Evolutionary conservation across 371 early-diverging fungal species (phyloP).

Genomic region (Choanephora cucurbitarum): DNA sequence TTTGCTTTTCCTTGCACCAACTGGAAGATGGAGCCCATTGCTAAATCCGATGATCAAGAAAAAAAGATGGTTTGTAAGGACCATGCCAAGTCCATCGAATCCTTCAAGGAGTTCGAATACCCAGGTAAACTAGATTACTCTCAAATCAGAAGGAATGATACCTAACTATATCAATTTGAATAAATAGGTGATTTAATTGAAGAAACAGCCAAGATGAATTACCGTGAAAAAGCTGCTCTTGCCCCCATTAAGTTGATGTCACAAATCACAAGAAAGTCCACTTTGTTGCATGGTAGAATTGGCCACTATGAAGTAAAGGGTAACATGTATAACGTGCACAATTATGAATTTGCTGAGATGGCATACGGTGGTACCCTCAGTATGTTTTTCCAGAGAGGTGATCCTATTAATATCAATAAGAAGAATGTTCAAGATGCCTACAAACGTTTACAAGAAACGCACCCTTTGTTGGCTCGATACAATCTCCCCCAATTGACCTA

Average conservation of each 20-base stretch:
- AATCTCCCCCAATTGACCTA: neutral
- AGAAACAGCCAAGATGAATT: constrained; percentile 3
- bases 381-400: too few species aligned
- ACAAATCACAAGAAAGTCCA: constrained; percentile 4
- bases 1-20: neutral
- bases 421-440: too few species aligned
- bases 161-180: too few species aligned
- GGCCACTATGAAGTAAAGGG: constrained; percentile 4
- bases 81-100: neutral
- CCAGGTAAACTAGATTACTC: neutral
- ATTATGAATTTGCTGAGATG: too few species aligned
- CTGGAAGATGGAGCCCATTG: neutral
- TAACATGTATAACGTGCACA: neutral
- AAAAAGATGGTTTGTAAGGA: too few species aligned
- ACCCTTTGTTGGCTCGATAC: too few species aligned
- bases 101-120: neutral
- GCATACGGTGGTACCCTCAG: too few species aligned
- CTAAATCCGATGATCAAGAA: neutral
- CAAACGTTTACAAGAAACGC: too few species aligned
- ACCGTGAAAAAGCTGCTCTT: constrained; percentile 5
- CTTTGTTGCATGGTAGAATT: neutral
- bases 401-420: too few species aligned
- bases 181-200: neutral
- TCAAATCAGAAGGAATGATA: too few species aligned
- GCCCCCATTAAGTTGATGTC: constrained; percentile 8